A percentile compares a stretch with the other conserved stretches of the same genome.
Evolutionary conservation across 1,284 basidiomycete genomes (phyloP).

Genomic region (Neolentinus lepideus): DNA sequence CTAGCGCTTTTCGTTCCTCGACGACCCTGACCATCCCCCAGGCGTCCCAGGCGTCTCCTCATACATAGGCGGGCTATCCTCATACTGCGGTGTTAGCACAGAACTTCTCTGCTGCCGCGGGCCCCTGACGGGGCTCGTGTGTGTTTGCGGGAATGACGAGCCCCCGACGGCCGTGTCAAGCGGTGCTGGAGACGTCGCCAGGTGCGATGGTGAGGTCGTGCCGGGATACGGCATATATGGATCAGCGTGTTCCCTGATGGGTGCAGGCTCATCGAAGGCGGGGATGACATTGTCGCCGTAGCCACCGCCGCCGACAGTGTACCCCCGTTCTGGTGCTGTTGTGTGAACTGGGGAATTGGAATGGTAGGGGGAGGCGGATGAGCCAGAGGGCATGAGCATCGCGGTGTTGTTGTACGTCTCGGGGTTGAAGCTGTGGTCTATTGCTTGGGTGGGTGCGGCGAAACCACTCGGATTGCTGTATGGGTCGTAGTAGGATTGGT

Average conservation of each 20-base stretch:
- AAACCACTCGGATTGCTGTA: conserved; percentile 20
- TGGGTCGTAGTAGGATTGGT: conserved; percentile 43
- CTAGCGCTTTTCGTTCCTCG: not conserved
- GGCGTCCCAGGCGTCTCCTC: conserved; percentile 41
- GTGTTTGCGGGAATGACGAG: conserved; percentile 10
- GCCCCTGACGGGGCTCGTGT: conserved; percentile 7
- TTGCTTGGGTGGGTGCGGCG: conserved; percentile 22
- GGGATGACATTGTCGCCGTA: conserved; percentile 46
- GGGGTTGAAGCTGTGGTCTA: conserved; percentile 26
- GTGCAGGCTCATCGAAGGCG: not conserved
- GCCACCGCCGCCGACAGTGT: conserved; percentile 50
- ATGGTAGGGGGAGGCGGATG: conserved; percentile 6
- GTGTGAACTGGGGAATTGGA: conserved; percentile 1
- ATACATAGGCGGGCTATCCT: conserved; percentile 59
- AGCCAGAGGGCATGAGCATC: conserved; percentile 16
- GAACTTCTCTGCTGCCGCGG: conserved; percentile 8
- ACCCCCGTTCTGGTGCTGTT: conserved; percentile 36
- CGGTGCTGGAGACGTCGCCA: conserved; percentile 11
- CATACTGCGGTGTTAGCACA: conserved; percentile 18
- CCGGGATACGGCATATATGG: not conserved
- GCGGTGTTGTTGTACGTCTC: conserved; percentile 32
- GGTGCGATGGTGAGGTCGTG: not conserved
- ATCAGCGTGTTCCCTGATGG: not conserved
- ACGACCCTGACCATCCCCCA: conserved; percentile 32
- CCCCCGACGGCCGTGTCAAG: conserved; percentile 14